Conservation (phyloP, 2,329 filamentous ascomycete species). For the Neonectria neomacrospora region DNA sequence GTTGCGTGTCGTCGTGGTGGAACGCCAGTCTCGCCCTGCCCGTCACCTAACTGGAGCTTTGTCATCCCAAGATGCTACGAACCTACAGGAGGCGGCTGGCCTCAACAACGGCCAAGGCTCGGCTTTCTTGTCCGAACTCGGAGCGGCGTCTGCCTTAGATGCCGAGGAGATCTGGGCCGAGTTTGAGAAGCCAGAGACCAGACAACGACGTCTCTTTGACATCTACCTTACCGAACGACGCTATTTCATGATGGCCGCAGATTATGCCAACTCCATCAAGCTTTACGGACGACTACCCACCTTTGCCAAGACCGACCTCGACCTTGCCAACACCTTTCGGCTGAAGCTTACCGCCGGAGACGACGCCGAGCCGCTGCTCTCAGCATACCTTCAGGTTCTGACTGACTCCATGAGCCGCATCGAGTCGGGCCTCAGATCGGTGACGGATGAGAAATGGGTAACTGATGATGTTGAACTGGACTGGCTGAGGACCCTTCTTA, state of each 20-base stretch:
- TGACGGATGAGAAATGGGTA: conserved; percentile 61
- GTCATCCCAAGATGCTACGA: conserved; percentile 81
- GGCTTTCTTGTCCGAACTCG: conserved; percentile 65
- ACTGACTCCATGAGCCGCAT: conserved; percentile 61
- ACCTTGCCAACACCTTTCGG: conserved; percentile 47
- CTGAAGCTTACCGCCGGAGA: conserved; percentile 47
- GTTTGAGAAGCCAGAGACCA: conserved; percentile 71
- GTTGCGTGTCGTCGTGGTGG: conserved; percentile 81
- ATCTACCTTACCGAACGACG: conserved; percentile 78
- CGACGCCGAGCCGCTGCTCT: conserved; percentile 57
- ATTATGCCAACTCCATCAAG: conserved; percentile 63
- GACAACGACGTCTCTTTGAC: conserved; percentile 74
- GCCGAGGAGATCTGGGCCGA: conserved; percentile 65
- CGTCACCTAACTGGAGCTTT: conserved; percentile 76
- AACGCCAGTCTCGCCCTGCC: conserved; percentile 85
- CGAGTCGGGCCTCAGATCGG: conserved; percentile 60
- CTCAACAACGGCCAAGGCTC: conserved; percentile 69
- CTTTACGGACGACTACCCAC: conserved; percentile 55
- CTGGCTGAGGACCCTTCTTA: conserved; percentile 72
- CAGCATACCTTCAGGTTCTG: conserved; percentile 61
- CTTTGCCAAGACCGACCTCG: conserved; percentile 41
- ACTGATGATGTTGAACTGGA: conserved; percentile 65
- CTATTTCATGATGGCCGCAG: conserved; percentile 72
- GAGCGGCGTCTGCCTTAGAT: conserved; percentile 58
- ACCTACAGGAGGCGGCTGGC: conserved; percentile 79